Conservation (phyloP, 306 rosid species). For the Ormosia semicastrata region DNA sequence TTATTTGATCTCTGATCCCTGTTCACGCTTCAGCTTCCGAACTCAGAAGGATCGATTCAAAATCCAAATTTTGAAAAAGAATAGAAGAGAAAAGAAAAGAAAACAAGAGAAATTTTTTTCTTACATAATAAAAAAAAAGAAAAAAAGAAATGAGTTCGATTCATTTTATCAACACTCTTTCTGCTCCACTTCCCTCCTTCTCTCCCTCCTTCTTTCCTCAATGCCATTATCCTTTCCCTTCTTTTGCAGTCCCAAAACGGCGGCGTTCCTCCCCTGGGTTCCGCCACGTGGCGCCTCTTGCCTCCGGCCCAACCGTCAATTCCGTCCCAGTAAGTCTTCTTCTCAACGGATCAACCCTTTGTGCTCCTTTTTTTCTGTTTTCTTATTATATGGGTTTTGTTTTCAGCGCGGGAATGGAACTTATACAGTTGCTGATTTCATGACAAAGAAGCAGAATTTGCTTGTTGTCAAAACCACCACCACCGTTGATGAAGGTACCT, state of each 20-base stretch:
- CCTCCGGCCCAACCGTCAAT: conserved; percentile 34
- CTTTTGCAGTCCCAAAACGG: conserved; percentile 22
- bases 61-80: background rate
- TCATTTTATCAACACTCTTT: conserved; percentile 26
- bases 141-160: conserved; percentile 42
- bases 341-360: conserved; percentile 27
- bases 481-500: conserved; percentile 74
- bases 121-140: background rate
- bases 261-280: conserved; percentile 27
- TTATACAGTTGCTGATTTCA: conserved; percentile 80
- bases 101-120: background rate
- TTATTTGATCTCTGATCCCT: background rate
- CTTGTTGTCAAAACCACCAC: conserved; percentile 72
- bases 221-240: conserved; percentile 16
- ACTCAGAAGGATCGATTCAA: background rate
- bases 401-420: conserved; percentile 56
- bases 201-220: conserved; percentile 21
- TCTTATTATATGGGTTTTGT: background rate
- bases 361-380: background rate
- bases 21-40: background rate
- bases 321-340: conserved; percentile 48
- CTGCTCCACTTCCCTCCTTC: conserved; percentile 19
- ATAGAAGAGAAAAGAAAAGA: background rate
- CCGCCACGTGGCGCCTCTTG: conserved; percentile 18
- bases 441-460: conserved; percentile 69